Base-by-base conservation (phyloP, 2,329 filamentous ascomycete species). In the Paracoccidioides lutzii region DNA sequence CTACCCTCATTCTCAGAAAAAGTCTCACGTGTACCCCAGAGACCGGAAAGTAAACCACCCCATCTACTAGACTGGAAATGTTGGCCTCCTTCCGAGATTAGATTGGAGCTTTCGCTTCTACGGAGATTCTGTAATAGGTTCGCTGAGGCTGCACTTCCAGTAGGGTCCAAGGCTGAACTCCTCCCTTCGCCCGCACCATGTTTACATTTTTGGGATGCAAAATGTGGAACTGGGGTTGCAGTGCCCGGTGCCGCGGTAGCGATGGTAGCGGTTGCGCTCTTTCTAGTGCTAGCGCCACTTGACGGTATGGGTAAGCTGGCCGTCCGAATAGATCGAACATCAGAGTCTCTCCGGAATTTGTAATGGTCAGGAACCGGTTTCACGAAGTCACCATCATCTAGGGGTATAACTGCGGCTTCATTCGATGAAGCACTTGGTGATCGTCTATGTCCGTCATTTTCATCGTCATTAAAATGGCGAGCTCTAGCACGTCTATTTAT, bases 21-120 rank as follows among this genome's bases (percentile, higher is more conserved):
- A 48, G 73, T 73, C 51, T 76, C 73, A 14, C 72, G 75, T 40
- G 72, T 69, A 59, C 70, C 75, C 80, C 80, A 82, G 56, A 82
- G 73, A 2, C 74, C 74, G 56, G 77, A 80, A 61, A 81, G 75
- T 49, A 82, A 68, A 38, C 75, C 78, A 22, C 78, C 77, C 80
- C 79, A 82, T 38, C 75, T 75, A 55, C 76, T 78, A 52, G 65
- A 64, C 3, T 72, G 68, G 37, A 72, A 72, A 22, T 76, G 75
- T 28, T 76, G 70, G 53, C 72, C 75, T 56, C 73, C 75, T 50
- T 71, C 67, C 51, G 71, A 71, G 58, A 72, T 75, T 9, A 69
- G 64, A 42, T 73, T 70, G 6, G 75, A 76, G 54, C 73, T 80
- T 56, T 78, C 74, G 55, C 76, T 78, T 62, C 78, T 71, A 53